Base-by-base conservation (phyloP, 257 asterid genomes). In the Fraxinus excelsior region DNA sequence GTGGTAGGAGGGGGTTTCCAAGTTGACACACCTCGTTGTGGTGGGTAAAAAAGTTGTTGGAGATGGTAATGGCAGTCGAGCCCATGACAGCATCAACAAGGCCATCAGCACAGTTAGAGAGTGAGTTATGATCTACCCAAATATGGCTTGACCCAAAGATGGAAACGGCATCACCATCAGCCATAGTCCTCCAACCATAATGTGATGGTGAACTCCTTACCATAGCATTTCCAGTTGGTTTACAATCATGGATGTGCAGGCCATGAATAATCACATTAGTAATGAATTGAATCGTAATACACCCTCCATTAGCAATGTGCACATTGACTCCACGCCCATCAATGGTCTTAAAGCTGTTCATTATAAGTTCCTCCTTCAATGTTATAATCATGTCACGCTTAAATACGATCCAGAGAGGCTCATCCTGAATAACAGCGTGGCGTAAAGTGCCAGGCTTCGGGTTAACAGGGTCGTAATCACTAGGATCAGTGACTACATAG, bases 21-120 rank as follows among this genome's bases (percentile, higher is more conserved):
- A 69, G 70, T 0, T 16, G 34, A 53, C 74, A 44, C 18, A 90
- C 97, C 98, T 94, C 98, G 77, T 94, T 94, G 76, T 94, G 98
- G 83, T 94, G 98, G 42, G 97, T 89, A 80, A 94, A 89, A 80
- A 81, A 88, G 37, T 94, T 94, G 90, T 90, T 94, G 19, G 98
- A 94, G 78, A 94, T 89, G 82, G 98, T 94, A 74, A 94, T 84
- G 2, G 98, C 95, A 1, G 97, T 94, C 58, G 98, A 94, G 3
- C 98, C 98, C 94, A 91, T 89, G 34, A 94, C 92, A 70, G 98
- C 98, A 53, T 94, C 98, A 28, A 94, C 96, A 37, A 94, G 98
- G 64, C 98, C 98, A 64, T 94, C 98, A 0, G 98, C 97, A 23
- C 97, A 94, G 76, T 91, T 90, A 5, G 96, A 90, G 70, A 94